Conservation (phyloP, 2,329 filamentous ascomycete species). For the Aspergillus udagawae region DNA sequence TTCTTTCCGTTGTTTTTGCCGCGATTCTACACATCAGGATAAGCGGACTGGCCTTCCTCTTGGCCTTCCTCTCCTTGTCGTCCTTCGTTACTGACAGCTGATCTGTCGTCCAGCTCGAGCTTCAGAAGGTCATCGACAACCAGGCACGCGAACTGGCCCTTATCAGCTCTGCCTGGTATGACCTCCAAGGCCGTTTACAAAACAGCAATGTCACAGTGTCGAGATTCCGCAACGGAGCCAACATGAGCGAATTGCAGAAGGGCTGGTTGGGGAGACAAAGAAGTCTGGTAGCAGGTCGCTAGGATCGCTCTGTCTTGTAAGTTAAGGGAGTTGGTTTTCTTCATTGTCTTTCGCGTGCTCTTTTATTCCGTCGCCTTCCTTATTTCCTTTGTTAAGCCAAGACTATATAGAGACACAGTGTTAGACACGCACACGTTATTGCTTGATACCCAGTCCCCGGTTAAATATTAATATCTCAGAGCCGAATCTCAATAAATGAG, state of each 20-base stretch:
- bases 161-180: slow-evolving; percentile 46
- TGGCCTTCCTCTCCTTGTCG: background rate
- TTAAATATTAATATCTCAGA: background rate
- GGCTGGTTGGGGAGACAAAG: slow-evolving; percentile 46
- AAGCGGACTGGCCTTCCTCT: background rate
- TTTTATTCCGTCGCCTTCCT: background rate
- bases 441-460: background rate
- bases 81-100: slow-evolving; percentile 11
- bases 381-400: background rate
- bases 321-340: background rate
- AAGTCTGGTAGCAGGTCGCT: slow-evolving; percentile 37
- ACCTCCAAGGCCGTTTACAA: slow-evolving; percentile 43
- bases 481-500: background rate
- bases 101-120: slow-evolving; percentile 30
- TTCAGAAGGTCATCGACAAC: slow-evolving; percentile 38
- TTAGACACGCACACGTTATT: background rate
- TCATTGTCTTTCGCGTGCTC: background rate
- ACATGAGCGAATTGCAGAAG: slow-evolving; percentile 35
- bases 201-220: slow-evolving; percentile 41
- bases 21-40: background rate
- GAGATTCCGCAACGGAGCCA: slow-evolving; percentile 36
- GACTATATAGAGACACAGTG: background rate
- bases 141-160: slow-evolving; percentile 43
- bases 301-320: slow-evolving; percentile 2
- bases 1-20: background rate